Evolutionary conservation across 208 protist species (phyloP).

Genomic region (Leishmania gerbilli): DNA sequence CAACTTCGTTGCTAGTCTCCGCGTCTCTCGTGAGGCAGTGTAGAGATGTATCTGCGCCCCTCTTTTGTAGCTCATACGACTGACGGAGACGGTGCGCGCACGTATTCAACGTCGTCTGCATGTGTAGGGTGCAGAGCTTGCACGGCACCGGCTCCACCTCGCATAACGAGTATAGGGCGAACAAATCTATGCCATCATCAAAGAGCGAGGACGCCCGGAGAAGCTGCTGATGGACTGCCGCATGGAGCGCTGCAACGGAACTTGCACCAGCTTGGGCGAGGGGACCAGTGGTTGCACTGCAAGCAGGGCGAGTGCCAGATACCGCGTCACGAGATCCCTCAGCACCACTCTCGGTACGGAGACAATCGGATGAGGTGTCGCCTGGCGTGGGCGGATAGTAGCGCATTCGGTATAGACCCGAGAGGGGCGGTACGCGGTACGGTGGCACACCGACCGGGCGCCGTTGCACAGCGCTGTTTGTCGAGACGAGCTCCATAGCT

Average conservation of each 20-base stretch:
- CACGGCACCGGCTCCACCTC: conserved; percentile 28
- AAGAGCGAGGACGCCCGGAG: conserved; percentile 9
- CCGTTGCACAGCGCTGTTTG: not conserved
- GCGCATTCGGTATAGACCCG: conserved; percentile 31
- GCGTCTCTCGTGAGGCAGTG: not conserved
- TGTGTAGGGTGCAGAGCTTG: conserved; percentile 28
- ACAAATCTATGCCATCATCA: conserved; percentile 27
- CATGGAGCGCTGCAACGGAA: not conserved
- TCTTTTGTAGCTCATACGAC: conserved; percentile 27
- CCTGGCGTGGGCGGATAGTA: conserved; percentile 4
- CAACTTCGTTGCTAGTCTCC: not conserved
- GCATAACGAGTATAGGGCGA: conserved; percentile 35
- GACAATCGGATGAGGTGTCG: not conserved
- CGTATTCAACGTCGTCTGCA: conserved; percentile 45
- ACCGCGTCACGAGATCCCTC: not conserved
- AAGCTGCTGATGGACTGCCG: conserved; percentile 11
- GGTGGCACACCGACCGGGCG: conserved; percentile 20
- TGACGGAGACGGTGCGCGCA: conserved; percentile 45
- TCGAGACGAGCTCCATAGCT: not conserved
- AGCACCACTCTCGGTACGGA: not conserved
- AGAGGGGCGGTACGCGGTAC: conserved; percentile 26
- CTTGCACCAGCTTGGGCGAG: not conserved
- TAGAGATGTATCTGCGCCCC: not conserved
- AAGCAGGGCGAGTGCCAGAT: not conserved
- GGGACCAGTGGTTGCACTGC: not conserved